A percentile compares a stretch with the other conserved stretches of the same genome.
Evolutionary conservation across 441 rosid species (phyloP).

Genomic region (Bruguiera hainesii): DNA sequence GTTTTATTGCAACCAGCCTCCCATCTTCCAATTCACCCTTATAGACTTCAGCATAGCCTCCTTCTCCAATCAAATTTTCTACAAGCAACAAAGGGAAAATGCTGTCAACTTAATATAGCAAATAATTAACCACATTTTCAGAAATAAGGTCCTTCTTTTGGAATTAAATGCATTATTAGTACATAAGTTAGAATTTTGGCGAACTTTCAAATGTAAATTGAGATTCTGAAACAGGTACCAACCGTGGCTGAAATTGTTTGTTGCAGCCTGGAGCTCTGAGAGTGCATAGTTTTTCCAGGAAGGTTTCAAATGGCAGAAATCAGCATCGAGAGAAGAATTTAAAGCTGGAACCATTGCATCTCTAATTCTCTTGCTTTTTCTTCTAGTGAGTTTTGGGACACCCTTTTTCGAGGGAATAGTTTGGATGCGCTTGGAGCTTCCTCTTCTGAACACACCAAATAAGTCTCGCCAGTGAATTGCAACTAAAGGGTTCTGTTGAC

Average conservation of each 20-base stretch:
- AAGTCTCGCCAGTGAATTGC: constrained; percentile 51
- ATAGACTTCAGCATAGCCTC: constrained; percentile 92
- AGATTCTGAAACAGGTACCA: constrained; percentile 6
- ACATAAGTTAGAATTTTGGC: neutral
- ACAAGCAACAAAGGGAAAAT: constrained; percentile 15
- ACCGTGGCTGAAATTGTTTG: constrained; percentile 68
- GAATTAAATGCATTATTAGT: neutral
- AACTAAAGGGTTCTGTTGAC: constrained; percentile 15
- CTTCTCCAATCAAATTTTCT: constrained; percentile 92
- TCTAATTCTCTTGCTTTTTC: constrained; percentile 60
- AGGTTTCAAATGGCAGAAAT: constrained; percentile 56
- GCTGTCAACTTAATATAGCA: neutral
- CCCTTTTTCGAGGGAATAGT: constrained; percentile 30
- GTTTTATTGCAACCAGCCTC: constrained; percentile 65
- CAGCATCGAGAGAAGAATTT: constrained; percentile 48
- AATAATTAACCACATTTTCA: neutral
- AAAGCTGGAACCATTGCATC: constrained; percentile 48
- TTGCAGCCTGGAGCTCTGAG: constrained; percentile 65
- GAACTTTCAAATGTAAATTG: neutral
- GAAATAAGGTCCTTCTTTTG: too few species aligned
- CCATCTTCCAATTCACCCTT: constrained; percentile 65
- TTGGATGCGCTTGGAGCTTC: constrained; percentile 49
- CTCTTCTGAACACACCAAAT: constrained; percentile 56
- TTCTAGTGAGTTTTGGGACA: constrained; percentile 61
- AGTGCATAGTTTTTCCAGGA: constrained; percentile 78